Percentiles rank a stretch among this genome's conserved stretches.
These are phyloP conservation scores for Rubus parviflorus DNA, from an alignment of 306 rosid genomes.

Conservation along the genomic window DNA sequence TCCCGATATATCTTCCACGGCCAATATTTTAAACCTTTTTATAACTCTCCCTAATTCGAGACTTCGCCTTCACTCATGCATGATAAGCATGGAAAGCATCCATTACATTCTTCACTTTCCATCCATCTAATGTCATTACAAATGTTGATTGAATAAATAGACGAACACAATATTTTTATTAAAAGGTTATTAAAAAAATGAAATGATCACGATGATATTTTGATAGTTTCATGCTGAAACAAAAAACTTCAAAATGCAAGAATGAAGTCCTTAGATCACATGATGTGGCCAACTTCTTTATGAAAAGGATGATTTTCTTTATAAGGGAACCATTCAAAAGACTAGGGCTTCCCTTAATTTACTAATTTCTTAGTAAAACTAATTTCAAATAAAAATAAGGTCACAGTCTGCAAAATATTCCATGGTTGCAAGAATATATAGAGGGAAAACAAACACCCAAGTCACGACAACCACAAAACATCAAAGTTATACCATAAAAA, in stretches of 20 bases:
- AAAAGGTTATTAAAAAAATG: no score
- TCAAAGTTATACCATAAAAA: slow-evolving; percentile 11
- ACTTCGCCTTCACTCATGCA: no score
- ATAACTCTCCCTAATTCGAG: no score
- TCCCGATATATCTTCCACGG: no score
- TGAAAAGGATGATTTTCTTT: background rate
- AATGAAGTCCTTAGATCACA: background rate
- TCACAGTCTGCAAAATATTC: background rate
- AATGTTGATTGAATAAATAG: background rate
- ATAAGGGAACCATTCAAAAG: background rate
- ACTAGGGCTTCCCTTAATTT: background rate
- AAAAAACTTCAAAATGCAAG: background rate
- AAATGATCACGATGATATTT: no score
- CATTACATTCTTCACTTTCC: no score
- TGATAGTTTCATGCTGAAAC: background rate
- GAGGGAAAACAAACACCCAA: slow-evolving; percentile 12
- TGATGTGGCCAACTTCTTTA: background rate
- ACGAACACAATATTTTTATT: background rate
- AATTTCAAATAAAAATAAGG: background rate
- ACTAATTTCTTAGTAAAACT: background rate
- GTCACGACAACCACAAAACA: slow-evolving; percentile 25
- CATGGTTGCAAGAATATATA: slow-evolving; percentile 5
- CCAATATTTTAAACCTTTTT: no score
- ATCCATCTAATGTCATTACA: no score
- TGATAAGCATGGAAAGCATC: no score